Evolutionary conservation across 1,139 yeast genomes (phyloP).

Genomic region (Pichia cactophila): DNA sequence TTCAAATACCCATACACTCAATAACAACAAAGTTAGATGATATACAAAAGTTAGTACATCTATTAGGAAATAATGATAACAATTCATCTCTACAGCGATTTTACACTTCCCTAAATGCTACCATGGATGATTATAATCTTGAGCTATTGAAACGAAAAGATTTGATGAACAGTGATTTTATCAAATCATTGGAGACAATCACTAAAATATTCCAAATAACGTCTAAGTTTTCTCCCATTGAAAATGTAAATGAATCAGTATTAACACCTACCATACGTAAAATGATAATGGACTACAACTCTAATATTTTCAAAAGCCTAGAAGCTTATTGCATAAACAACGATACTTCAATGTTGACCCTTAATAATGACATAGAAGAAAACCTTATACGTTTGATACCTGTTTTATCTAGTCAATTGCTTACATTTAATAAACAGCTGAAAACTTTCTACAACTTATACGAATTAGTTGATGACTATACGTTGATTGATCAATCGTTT

Average conservation of each 20-base stretch:
- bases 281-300: slow-evolving; percentile 18
- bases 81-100: slow-evolving; percentile 1
- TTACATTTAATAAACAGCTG: slow-evolving; percentile 17
- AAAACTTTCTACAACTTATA: slow-evolving; percentile 18
- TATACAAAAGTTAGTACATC: slow-evolving; percentile 4
- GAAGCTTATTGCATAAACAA: slow-evolving; percentile 17
- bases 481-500: slow-evolving; percentile 11
- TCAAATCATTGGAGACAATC: slow-evolving; percentile 22
- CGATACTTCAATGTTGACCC: slow-evolving; percentile 17
- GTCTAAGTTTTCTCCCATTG: slow-evolving; percentile 12
- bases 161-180: slow-evolving; percentile 16
- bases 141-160: slow-evolving; percentile 16
- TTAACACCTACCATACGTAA: slow-evolving; percentile 16
- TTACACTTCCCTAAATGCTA: slow-evolving; percentile 2
- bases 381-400: slow-evolving; percentile 22
- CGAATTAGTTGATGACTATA: slow-evolving; percentile 18
- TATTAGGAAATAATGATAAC: slow-evolving; percentile 11
- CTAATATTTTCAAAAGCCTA: slow-evolving; percentile 12
- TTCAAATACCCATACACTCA: slow-evolving; percentile 9
- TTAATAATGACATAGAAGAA: slow-evolving; percentile 20
- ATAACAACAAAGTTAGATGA: slow-evolving; percentile 6
- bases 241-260: slow-evolving; percentile 11
- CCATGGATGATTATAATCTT: slow-evolving; percentile 1
- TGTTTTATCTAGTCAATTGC: slow-evolving; percentile 19
- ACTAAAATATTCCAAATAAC: slow-evolving; percentile 19